A percentile compares a stretch with the other conserved stretches of the same genome.
phyloP scores from a whole-genome alignment of 2,329 filamentous ascomycete genomes.

The Nothophaeocryptopus gaeumannii region DNA sequence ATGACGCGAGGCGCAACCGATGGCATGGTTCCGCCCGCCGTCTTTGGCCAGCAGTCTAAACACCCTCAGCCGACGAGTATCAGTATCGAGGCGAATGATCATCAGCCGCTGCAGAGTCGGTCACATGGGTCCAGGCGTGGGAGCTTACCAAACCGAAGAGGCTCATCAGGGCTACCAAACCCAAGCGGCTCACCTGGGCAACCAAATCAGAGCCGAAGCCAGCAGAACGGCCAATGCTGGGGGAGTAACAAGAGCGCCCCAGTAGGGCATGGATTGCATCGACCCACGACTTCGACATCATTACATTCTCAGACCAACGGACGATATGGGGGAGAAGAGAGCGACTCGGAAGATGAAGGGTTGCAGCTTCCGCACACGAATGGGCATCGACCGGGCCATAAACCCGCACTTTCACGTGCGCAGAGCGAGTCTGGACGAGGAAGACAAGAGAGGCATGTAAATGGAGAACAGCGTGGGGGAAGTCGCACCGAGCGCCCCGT shows the following conservation, averaged over 20 bases:
- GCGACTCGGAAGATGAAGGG: slow-evolving; percentile 35
- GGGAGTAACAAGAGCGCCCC: slow-evolving; percentile 16
- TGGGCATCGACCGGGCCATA: slow-evolving; percentile 9
- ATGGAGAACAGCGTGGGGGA: slow-evolving; percentile 5
- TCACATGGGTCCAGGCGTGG: background rate
- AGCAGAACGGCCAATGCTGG: background rate
- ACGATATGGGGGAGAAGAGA: slow-evolving; percentile 20
- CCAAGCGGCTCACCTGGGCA: too few species aligned
- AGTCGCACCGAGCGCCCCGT: slow-evolving; percentile 12
- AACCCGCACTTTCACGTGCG: slow-evolving; percentile 20
- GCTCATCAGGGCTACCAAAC: too few species aligned
- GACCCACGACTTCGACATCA: too few species aligned
- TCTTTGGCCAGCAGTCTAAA: slow-evolving; percentile 26
- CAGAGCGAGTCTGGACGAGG: slow-evolving; percentile 19
- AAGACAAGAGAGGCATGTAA: slow-evolving; percentile 4
- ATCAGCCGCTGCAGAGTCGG: background rate
- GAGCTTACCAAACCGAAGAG: too few species aligned
- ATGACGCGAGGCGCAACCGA: slow-evolving; percentile 27
- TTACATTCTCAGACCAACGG: background rate
- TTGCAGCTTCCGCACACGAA: slow-evolving; percentile 53
- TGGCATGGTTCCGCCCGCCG: slow-evolving; percentile 24
- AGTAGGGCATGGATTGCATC: too few species aligned
- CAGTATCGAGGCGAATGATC: slow-evolving; percentile 7
- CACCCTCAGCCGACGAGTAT: slow-evolving; percentile 29
- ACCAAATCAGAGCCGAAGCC: background rate